Evolutionary conservation across 148 eudicot genomes (phyloP), one percentile per base, ranked within the genome.

Genomic region (Vaccinium darrowii): DNA sequence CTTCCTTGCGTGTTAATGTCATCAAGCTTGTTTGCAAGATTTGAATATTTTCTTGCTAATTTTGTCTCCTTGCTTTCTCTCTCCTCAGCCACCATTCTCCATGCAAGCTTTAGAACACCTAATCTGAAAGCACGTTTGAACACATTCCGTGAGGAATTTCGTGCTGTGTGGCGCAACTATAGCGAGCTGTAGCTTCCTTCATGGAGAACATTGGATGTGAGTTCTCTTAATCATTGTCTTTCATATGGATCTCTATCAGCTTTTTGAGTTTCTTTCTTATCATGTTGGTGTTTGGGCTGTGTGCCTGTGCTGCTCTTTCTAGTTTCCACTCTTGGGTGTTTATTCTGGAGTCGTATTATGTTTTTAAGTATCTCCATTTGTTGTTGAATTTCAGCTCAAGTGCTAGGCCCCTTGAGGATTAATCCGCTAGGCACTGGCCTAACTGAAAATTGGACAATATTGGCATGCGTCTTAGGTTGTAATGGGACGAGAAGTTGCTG

Each of bases 91-190:
- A 96, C 94, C 82, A 71, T 96, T 25, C 89, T 92, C 60, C 99
- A 96, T 91, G 99, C 99, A 85, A 96, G 95, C 91, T 92, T 94
- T 76, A 92, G 99, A 86, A 96, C 98, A 80, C 99, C 99, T 81
- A 96, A 96, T 87, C 81, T 96, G 88, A 96, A 96, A 91, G 99
- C 99, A 53, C 99, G 99, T 80, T 85, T 96, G 80, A 96, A 96
- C 89, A 96, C 99, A 75, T 96, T 94, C 87, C 98, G 99, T 23
- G 99, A 96, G 85, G 99, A 96, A 90, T 96, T 96, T 78, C 99
- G 99, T 82, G 97, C 98, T 83, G 99, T 96, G 86, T 96, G 99
- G 99, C 94, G 99, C 84, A 96, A 94, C 88, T 96, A 94, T 82
- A 96, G 99, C 72, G 99, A 96, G 50, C 87, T 96, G 86, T 94